Conservation (phyloP, 169 alveolate species). For the Plasmodium gallinaceum region DNA sequence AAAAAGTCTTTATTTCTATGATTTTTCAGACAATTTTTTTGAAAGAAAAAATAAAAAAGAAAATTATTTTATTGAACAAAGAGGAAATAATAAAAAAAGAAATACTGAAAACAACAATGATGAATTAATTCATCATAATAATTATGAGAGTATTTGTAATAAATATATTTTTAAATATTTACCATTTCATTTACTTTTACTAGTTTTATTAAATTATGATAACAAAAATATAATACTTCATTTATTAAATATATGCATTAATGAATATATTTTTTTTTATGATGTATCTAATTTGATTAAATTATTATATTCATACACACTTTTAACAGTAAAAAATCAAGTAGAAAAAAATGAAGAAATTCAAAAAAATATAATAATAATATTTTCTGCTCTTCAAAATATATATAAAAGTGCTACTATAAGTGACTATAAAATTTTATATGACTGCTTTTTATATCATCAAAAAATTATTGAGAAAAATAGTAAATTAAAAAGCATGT, state of each 20-base stretch:
- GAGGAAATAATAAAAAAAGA: not conserved
- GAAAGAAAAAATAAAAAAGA: not conserved
- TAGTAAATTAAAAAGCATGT: not conserved
- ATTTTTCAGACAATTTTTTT: not conserved
- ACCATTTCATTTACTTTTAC: conserved; percentile 53
- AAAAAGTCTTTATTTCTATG: not conserved
- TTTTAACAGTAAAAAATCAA: not conserved
- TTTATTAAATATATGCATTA: conserved; percentile 22
- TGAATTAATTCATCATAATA: not conserved
- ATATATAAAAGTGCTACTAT: conserved; percentile 34
- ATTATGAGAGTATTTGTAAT: conserved; percentile 14
- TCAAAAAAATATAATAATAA: conserved; percentile 18
- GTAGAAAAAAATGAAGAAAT: not conserved
- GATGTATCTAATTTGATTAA: conserved; percentile 34
- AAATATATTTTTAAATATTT: conserved; percentile 23
- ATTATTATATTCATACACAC: conserved; percentile 31
- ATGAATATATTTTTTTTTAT: conserved; percentile 30
- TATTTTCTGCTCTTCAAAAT: conserved; percentile 44
- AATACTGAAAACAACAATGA: not conserved
- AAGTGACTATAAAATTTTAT: conserved; percentile 33
- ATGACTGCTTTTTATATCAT: conserved; percentile 47
- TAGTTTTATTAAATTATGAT: conserved; percentile 32
- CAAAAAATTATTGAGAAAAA: conserved; percentile 3
- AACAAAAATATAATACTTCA: conserved; percentile 20
- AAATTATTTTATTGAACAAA: not conserved